phyloP scores from a whole-genome alignment of 1,139 yeast species.

The Kodamaea ohmeri region DNA sequence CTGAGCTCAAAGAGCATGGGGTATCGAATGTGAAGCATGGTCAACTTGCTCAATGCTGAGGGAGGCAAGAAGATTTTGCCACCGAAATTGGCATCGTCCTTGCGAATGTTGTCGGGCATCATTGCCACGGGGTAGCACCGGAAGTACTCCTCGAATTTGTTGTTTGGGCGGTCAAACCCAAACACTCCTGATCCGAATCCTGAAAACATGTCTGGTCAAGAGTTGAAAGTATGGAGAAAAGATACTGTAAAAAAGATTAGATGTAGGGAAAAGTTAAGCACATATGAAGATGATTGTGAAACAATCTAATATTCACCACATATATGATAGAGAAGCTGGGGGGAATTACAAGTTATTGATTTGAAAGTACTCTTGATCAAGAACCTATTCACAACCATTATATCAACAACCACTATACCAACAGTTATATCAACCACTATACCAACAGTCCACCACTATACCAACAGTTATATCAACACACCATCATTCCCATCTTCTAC shows the following conservation, averaged over 20 bases:
- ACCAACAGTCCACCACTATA: no score
- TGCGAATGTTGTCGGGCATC: conserved; percentile 81
- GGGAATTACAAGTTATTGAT: no score
- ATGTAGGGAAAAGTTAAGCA: neutral
- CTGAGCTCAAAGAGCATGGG: conserved; percentile 90
- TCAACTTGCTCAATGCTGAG: conserved; percentile 82
- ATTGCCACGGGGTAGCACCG: conserved; percentile 88
- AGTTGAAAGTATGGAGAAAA: no score
- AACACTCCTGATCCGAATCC: conserved; percentile 44
- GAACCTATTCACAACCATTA: no score
- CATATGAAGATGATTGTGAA: neutral
- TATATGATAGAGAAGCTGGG: no score
- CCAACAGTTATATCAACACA: no score
- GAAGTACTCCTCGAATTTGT: conserved; percentile 71
- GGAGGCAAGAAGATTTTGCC: conserved; percentile 96
- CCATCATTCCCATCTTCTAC: no score
- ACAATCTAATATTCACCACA: no score
- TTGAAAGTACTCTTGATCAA: no score
- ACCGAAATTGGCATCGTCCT: conserved; percentile 87
- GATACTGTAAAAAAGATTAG: neutral
- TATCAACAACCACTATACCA: no score
- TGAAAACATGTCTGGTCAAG: conserved; percentile 34
- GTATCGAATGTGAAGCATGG: conserved; percentile 82
- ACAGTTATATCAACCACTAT: no score
- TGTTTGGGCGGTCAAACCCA: conserved; percentile 33